Percentiles rank a stretch among this genome's conserved stretches.
These are phyloP conservation scores for Carallia brachiata DNA, from an alignment of 345 rosid genomes.

Conservation along the genomic window DNA sequence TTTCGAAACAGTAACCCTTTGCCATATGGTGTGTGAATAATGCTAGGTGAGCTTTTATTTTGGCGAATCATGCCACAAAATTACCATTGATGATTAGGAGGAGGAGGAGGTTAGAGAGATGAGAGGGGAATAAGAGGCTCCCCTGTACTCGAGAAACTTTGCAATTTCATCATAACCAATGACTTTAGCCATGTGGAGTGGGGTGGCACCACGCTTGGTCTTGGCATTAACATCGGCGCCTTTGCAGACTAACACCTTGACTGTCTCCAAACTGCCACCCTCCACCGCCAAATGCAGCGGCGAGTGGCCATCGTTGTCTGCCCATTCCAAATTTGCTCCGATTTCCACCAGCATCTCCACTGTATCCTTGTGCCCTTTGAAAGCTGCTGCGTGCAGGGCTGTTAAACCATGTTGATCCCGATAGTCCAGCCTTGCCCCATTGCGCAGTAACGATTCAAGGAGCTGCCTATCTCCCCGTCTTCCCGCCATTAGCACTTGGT, in stretches of 20 bases:
- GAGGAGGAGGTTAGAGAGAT: too few relatives aligned
- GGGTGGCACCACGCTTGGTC: slow-evolving; percentile 38
- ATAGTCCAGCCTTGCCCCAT: slow-evolving; percentile 28
- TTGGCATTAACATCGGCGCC: slow-evolving; percentile 43
- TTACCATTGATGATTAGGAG: too few relatives aligned
- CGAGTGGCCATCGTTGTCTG: slow-evolving; percentile 46
- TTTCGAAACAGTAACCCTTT: too few relatives aligned
- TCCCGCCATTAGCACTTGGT: slow-evolving; percentile 42
- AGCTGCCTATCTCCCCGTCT: slow-evolving; percentile 36
- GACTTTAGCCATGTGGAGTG: slow-evolving; percentile 36
- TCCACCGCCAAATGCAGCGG: slow-evolving; percentile 58
- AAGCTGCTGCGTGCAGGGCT: slow-evolving; percentile 48
- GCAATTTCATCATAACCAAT: slow-evolving; percentile 35
- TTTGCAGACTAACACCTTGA: slow-evolving; percentile 35
- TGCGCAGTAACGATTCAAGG: slow-evolving; percentile 21
- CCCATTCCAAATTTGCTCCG: slow-evolving; percentile 35
- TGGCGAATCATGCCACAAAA: too few relatives aligned
- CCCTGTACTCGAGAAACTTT: slow-evolving; percentile 24
- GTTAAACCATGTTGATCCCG: slow-evolving; percentile 48
- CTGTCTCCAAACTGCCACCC: slow-evolving; percentile 37
- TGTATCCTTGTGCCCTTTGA: slow-evolving; percentile 41
- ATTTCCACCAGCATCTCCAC: slow-evolving; percentile 32
- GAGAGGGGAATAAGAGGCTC: slow-evolving; percentile 20
- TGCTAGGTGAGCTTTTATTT: too few relatives aligned
- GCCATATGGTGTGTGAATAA: too few relatives aligned